Base-by-base conservation (phyloP, 1,284 basidiomycete species). In the Thelephora terrestris region DNA sequence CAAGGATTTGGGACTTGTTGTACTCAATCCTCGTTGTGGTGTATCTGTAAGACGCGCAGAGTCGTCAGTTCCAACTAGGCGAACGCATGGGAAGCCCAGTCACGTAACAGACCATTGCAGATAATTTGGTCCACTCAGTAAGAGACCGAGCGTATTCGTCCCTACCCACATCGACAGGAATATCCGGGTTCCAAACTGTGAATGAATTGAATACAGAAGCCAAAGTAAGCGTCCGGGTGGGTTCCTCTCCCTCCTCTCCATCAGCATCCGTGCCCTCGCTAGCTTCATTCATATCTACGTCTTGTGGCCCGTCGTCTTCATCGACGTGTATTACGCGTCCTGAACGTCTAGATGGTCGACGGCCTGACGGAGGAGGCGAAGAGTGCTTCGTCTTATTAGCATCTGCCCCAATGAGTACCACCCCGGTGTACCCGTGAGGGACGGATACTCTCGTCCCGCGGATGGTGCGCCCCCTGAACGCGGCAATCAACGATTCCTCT, bases 101-200 rank as follows among this genome's bases (percentile, higher is more conserved):
- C 17, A 39, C n/a, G 17, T 14, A 35, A 61, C 73, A n/a, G 51
- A 83, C 82, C 68, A 79, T 73, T 29, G 69, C 63, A 7, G 82
- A 71, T 18, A 85, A 62, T 24, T 52, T 63, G 39, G 75, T 74
- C 82, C 82, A 90, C 58, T 89, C 86, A 0, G 63, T 69, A 47
- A 90, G 57, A 4, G 78, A 64, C 12, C 81, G 71, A 42, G 74
- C 63, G 59, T 88, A 89, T 54, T 85, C 82, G 55, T 90, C 87
- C 45, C 66, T 67, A 3, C 72, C 74, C 45, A 76, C 75, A 52
- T 87, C 80, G 0, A 81, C 74, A 0, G 79, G 75, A 21, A 75
- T 73, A 60, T 90, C 87, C 2, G 83, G 73, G 53, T 79, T 72
- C 86, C 86, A 90, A 12, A 90, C 58, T 20, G 74, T 71, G 55